Conservation (phyloP, 2,329 filamentous ascomycete species). For the Fusarium aywerte region DNA sequence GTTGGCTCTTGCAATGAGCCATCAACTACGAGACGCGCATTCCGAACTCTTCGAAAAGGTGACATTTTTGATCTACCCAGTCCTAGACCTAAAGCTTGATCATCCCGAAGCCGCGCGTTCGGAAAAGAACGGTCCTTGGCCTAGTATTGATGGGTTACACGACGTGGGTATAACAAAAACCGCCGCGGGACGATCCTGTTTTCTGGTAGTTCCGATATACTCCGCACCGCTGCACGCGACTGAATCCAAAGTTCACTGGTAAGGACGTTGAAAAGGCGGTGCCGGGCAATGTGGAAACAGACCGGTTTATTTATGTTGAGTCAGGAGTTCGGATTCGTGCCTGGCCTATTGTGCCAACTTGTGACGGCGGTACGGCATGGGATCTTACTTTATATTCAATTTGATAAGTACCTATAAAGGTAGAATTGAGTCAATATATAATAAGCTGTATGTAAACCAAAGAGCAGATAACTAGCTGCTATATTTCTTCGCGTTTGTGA, state of each 20-base stretch:
- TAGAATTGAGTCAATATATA: not conserved
- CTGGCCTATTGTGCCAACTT: constrained; percentile 1
- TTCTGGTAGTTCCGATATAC: not conserved
- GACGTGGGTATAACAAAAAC: not conserved
- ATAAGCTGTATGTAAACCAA: too few relatives aligned
- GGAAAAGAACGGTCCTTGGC: not conserved
- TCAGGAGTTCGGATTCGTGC: constrained; percentile 7
- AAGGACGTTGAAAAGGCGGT: not conserved
- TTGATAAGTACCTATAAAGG: not conserved
- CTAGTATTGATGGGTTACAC: not conserved
- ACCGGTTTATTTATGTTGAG: constrained; percentile 5
- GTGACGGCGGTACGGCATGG: constrained; percentile 1
- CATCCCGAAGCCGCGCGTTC: not conserved
- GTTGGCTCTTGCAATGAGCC: not conserved
- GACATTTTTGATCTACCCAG: not conserved
- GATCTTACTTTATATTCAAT: constrained; percentile 1
- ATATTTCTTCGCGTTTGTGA: too few relatives aligned
- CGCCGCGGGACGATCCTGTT: not conserved
- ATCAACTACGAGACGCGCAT: not conserved
- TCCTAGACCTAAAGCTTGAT: not conserved
- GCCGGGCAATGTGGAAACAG: not conserved
- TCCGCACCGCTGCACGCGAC: not conserved
- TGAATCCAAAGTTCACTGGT: not conserved
- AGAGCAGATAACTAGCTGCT: too few relatives aligned
- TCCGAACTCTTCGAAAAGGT: not conserved